Conservation (phyloP, 192 early-diverging fungal species). For the Coemansia sp. region DNA sequence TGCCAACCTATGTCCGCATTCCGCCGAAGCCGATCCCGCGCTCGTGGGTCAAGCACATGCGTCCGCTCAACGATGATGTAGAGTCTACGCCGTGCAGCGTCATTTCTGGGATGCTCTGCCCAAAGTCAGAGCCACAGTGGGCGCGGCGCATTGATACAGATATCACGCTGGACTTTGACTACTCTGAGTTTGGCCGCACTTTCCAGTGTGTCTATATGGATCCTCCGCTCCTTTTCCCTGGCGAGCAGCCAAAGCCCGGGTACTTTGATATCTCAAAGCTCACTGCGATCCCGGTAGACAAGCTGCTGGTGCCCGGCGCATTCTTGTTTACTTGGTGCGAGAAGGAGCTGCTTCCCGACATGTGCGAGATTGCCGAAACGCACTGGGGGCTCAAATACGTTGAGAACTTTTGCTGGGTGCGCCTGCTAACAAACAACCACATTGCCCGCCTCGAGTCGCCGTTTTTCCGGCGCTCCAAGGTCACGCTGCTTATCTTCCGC, state of each 20-base stretch:
- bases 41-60: constrained; percentile 84
- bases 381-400: constrained; percentile 90
- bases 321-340: constrained; percentile 96
- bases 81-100: constrained; percentile 34
- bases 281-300: constrained; percentile 50
- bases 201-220: constrained; percentile 91
- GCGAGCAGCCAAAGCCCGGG: constrained; percentile 27
- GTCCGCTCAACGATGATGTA: constrained; percentile 32
- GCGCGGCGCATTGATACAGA: constrained; percentile 32
- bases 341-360: constrained; percentile 84
- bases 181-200: constrained; percentile 56
- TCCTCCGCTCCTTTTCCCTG: constrained; percentile 68
- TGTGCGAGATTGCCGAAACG: constrained; percentile 65
- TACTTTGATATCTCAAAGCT: constrained; percentile 38
- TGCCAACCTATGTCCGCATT: constrained; percentile 88
- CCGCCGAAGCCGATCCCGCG: constrained; percentile 79
- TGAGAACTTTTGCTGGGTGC: constrained; percentile 97
- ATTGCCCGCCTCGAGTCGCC: constrained; percentile 64
- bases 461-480: constrained; percentile 87
- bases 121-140: constrained; percentile 26
- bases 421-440: constrained; percentile 76
- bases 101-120: constrained; percentile 37
- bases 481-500: constrained; percentile 86
- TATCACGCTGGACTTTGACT: constrained; percentile 30
- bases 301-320: constrained; percentile 67